Percentiles rank a stretch among this genome's conserved stretches.
These are phyloP conservation scores for Evernia prunastri DNA, from an alignment of 495 filamentous ascomycete genomes.

Conservation along the genomic window DNA sequence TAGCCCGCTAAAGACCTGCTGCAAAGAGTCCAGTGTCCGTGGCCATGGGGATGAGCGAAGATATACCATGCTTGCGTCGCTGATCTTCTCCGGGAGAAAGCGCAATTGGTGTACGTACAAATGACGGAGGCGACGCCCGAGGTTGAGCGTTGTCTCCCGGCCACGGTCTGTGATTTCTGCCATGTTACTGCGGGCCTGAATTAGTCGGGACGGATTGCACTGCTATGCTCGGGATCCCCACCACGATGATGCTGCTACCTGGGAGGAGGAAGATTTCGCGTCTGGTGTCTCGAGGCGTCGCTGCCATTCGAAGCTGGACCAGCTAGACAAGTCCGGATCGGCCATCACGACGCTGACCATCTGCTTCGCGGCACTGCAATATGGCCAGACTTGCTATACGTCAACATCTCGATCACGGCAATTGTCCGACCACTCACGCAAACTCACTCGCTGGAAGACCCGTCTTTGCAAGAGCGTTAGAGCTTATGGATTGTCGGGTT, in stretches of 20 bases:
- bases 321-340: neutral
- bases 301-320: conserved; percentile 8
- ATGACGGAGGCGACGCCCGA: conserved; percentile 10
- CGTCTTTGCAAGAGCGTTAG: neutral
- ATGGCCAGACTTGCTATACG: neutral
- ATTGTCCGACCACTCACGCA: neutral
- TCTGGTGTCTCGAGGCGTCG: neutral
- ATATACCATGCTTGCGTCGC: neutral
- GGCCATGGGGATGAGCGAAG: conserved; percentile 3
- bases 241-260: neutral
- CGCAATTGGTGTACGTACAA: conserved; percentile 7
- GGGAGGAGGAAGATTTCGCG: neutral
- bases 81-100: neutral
- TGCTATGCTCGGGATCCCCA: neutral
- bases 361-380: neutral
- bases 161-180: conserved; percentile 9
- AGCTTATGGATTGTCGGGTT: neutral
- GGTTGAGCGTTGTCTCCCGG: neutral
- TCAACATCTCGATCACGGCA: neutral
- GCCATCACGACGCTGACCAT: neutral
- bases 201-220: too few relatives aligned
- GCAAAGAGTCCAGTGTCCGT: conserved; percentile 5
- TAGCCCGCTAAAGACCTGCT: conserved; percentile 6
- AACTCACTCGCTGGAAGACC: conserved; percentile 1
- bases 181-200: neutral